Evolutionary conservation across 192 early-diverging fungal genomes (phyloP).

Genomic region (Entomortierella parvispora): DNA sequence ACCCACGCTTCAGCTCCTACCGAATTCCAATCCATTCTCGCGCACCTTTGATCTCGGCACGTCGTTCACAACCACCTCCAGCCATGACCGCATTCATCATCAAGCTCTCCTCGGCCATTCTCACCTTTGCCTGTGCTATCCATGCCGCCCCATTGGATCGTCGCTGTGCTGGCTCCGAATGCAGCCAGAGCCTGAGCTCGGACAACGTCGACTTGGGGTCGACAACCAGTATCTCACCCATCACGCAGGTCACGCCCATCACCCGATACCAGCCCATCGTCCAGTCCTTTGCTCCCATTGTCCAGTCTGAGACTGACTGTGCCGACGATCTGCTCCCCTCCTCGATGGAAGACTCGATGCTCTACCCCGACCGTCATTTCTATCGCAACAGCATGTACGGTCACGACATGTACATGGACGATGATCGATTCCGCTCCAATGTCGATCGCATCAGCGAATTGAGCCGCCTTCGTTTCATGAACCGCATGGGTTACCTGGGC

Average conservation of each 20-base stretch:
- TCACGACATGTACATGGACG: no score
- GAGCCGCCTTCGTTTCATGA: neutral
- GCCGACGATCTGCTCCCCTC: neutral
- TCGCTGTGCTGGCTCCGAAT: conserved; percentile 2
- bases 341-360: neutral
- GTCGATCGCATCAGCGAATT: neutral
- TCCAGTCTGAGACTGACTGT: conserved; percentile 13
- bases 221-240: conserved; percentile 21
- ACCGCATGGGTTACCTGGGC: neutral
- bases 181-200: conserved; percentile 10
- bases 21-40: no score
- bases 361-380: no score
- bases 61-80: neutral
- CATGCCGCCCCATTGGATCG: conserved; percentile 13
- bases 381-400: neutral
- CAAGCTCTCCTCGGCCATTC: conserved; percentile 15
- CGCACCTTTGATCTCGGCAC: no score
- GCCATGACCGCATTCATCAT: conserved; percentile 9
- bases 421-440: no score
- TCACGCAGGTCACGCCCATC: conserved; percentile 24
- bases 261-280: conserved; percentile 32
- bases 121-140: conserved; percentile 9
- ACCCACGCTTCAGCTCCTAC: no score
- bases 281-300: conserved; percentile 19
- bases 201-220: conserved; percentile 15